Evolutionary conservation across 2,329 filamentous ascomycete species (phyloP).

Genomic region (Trichoderma afroharzianum): DNA sequence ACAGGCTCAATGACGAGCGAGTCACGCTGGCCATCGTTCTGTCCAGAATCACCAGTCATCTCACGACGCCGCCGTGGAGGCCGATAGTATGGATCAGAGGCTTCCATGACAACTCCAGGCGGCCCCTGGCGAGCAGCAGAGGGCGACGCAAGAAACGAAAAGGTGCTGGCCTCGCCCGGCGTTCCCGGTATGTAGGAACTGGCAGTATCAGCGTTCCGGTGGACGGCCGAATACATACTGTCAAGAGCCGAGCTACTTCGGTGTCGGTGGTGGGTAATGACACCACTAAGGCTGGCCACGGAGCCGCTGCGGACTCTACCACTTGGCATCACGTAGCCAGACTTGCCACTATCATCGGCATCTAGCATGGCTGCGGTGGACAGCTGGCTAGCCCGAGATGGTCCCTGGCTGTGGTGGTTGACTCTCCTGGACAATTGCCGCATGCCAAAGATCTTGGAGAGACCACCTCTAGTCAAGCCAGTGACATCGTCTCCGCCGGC

Average conservation of each 20-base stretch:
- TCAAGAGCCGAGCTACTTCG: constrained; percentile 56
- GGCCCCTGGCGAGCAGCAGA: constrained; percentile 45
- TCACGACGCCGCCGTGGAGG: constrained; percentile 70
- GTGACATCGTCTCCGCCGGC: constrained; percentile 72
- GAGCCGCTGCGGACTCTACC: constrained; percentile 60
- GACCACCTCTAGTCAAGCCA: constrained; percentile 71
- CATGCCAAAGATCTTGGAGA: constrained; percentile 88
- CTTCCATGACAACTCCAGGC: constrained; percentile 44
- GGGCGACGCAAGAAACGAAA: constrained; percentile 65
- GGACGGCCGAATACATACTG: constrained; percentile 41
- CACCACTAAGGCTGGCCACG: constrained; percentile 53
- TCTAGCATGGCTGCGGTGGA: constrained; percentile 80
- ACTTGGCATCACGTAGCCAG: constrained; percentile 50
- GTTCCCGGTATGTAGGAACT: constrained; percentile 72
- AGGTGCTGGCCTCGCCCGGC: constrained; percentile 64
- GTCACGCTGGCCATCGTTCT: constrained; percentile 30
- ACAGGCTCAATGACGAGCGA: constrained; percentile 34
- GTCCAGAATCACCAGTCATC: constrained; percentile 44
- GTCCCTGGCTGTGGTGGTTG: constrained; percentile 55
- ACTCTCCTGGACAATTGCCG: constrained; percentile 76
- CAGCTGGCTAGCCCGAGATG: constrained; percentile 73
- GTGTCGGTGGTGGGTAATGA: constrained; percentile 43
- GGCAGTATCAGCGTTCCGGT: constrained; percentile 53
- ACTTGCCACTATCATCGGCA: constrained; percentile 62
- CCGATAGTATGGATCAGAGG: constrained; percentile 80